A percentile compares a stretch with the other conserved stretches of the same genome.
Conservation (phyloP, 345 rosid species). For the Arabis hirsuta region DNA sequence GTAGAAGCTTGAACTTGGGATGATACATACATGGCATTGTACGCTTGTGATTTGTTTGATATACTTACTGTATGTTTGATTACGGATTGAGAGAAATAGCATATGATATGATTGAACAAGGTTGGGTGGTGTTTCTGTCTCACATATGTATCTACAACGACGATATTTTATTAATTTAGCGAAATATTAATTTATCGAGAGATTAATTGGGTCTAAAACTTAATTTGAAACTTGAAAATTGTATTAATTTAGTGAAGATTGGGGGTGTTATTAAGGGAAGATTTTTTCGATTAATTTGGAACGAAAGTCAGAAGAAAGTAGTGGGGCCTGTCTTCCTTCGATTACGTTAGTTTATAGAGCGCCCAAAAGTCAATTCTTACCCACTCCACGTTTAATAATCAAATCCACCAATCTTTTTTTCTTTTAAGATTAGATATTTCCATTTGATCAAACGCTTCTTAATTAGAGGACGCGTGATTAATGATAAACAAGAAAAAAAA, state of each 20-base stretch:
- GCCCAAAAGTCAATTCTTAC: slow-evolving; percentile 20
- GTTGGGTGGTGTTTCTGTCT: slow-evolving; percentile 27
- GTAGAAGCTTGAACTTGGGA: slow-evolving; percentile 2
- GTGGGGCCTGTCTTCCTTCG: not conserved
- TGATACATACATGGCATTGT: not conserved
- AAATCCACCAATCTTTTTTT: not conserved
- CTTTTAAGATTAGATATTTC: no score
- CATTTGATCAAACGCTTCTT: no score
- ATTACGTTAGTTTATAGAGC: no score
- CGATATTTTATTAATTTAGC: no score
- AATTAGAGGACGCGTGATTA: no score
- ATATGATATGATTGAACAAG: slow-evolving; percentile 2
- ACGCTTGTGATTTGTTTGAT: slow-evolving; percentile 4
- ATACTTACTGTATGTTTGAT: not conserved
- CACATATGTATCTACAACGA: not conserved
- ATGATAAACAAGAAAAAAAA: no score
- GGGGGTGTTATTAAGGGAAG: not conserved
- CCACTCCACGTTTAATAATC: not conserved
- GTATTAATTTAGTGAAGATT: no score
- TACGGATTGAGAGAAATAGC: slow-evolving; percentile 12
- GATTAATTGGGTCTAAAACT: no score
- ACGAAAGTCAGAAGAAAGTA: slow-evolving; percentile 12
- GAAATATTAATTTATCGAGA: no score
- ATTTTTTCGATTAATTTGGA: not conserved
- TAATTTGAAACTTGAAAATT: no score